Percentiles rank a stretch among this genome's conserved stretches.
Evolutionary conservation across 78 protist species (phyloP).

Genomic region (Cavenderia fasciculata): DNA sequence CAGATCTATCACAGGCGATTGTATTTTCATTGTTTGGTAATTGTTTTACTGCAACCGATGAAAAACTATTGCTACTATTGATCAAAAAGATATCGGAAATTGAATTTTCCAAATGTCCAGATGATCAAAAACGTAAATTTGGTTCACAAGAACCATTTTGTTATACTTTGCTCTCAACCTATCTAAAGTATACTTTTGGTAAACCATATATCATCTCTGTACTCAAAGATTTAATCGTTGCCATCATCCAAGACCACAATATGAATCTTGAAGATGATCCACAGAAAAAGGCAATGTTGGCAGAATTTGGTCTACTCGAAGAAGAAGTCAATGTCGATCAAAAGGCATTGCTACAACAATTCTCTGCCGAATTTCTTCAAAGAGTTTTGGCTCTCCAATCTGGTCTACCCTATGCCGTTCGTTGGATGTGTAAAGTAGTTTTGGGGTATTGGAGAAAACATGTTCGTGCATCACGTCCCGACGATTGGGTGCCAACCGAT

Average conservation of each 20-base stretch:
- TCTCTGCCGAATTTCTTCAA: constrained; percentile 45
- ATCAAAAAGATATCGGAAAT: constrained; percentile 34
- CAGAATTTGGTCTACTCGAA: constrained; percentile 33
- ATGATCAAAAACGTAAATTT: constrained; percentile 31
- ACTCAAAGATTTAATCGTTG: constrained; percentile 40
- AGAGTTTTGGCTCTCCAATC: constrained; percentile 33
- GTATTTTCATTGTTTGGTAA: constrained; percentile 71
- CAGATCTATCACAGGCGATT: constrained; percentile 50
- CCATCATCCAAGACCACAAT: constrained; percentile 70
- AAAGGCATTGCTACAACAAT: constrained; percentile 41
- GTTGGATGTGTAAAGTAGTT: constrained; percentile 30
- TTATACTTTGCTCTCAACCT: constrained; percentile 41
- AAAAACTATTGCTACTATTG: constrained; percentile 4
- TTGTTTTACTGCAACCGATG: constrained; percentile 62
- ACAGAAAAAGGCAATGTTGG: constrained; percentile 65
- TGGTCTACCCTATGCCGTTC: constrained; percentile 39
- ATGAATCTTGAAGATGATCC: constrained; percentile 61
- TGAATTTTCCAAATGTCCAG: constrained; percentile 4
- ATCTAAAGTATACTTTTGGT: constrained; percentile 60
- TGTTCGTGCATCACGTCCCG: constrained; percentile 5
- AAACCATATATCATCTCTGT: constrained; percentile 57
- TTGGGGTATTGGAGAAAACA: not conserved
- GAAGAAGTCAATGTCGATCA: constrained; percentile 50
- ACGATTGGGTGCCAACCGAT: not conserved
- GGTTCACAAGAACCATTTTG: constrained; percentile 66